Conservation (phyloP, 371 early-diverging fungal species). For the Mucor saturninus region DNA sequence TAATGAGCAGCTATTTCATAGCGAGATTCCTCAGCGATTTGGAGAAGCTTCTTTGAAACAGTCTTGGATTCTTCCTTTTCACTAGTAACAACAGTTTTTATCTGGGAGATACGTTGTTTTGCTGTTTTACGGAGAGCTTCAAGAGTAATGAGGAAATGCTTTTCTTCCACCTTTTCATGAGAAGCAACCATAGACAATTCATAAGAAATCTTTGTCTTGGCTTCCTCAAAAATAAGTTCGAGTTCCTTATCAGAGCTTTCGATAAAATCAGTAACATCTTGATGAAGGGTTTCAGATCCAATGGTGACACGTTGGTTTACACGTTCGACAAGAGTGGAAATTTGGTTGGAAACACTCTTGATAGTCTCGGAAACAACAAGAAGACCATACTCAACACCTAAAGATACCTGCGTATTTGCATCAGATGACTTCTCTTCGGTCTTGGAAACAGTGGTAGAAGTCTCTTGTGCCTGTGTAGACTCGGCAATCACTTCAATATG, state of each 20-base stretch:
- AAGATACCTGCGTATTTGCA: slow-evolving; percentile 9
- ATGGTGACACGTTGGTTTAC: slow-evolving; percentile 19
- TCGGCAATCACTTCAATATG: slow-evolving; percentile 34
- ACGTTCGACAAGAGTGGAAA: slow-evolving; percentile 26
- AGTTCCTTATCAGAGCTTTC: slow-evolving; percentile 20
- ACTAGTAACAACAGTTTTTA: slow-evolving; percentile 16
- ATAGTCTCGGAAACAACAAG: slow-evolving; percentile 28
- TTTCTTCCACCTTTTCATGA: slow-evolving; percentile 28
- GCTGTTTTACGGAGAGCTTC: slow-evolving; percentile 25
- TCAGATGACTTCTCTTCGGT: slow-evolving; percentile 3
- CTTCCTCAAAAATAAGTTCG: slow-evolving; percentile 28
- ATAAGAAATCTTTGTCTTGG: slow-evolving; percentile 30
- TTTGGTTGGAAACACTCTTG: slow-evolving; percentile 21
- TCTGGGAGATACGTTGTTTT: slow-evolving; percentile 26
- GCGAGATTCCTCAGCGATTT: slow-evolving; percentile 33
- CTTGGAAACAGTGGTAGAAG: slow-evolving; percentile 5
- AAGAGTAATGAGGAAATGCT: slow-evolving; percentile 25
- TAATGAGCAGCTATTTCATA: slow-evolving; percentile 25
- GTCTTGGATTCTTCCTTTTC: slow-evolving; percentile 22
- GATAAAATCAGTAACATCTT: slow-evolving; percentile 18
- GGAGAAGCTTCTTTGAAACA: slow-evolving; percentile 24
- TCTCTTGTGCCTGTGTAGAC: slow-evolving; percentile 5
- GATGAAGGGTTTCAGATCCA: slow-evolving; percentile 14
- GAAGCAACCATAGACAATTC: slow-evolving; percentile 25
- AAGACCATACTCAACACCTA: slow-evolving; percentile 32